These are phyloP conservation scores for Cystobasidium tubakii DNA, from an alignment of 768 basidiomycete genomes.

Conservation along the genomic window DNA sequence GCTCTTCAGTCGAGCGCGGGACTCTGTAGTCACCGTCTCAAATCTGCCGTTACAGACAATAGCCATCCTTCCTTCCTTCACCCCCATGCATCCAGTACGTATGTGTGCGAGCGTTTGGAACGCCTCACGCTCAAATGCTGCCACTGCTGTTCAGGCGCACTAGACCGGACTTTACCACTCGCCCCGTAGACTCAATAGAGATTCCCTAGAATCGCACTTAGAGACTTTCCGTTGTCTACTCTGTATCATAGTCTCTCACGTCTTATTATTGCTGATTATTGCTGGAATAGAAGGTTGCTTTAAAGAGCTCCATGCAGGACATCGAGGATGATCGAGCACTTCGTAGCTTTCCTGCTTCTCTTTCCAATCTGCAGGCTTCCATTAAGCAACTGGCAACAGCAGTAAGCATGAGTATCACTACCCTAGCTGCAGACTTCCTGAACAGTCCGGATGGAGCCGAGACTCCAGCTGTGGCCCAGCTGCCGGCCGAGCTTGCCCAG, in stretches of 20 bases:
- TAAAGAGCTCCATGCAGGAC: too few species aligned
- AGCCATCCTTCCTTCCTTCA: background rate
- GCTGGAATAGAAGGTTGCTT: too few species aligned
- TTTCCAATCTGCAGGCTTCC: too few species aligned
- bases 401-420: background rate
- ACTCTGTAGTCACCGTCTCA: background rate
- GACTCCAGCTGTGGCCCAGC: background rate
- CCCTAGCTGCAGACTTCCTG: background rate
- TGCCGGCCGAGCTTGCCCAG: constrained; percentile 19
- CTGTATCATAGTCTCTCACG: too few species aligned
- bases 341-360: too few species aligned
- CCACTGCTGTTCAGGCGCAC: background rate
- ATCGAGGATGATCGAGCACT: too few species aligned
- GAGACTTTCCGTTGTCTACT: too few species aligned
- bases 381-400: background rate
- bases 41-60: background rate
- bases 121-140: background rate
- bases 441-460: constrained; percentile 10
- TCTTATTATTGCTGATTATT: too few species aligned
- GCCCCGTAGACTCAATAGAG: too few species aligned
- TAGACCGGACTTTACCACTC: too few species aligned
- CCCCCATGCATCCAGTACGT: background rate
- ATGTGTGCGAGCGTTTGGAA: constrained; percentile 7
- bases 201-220: too few species aligned
- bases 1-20: background rate